Percentiles rank a stretch among this genome's conserved stretches.
Evolutionary conservation across 805 yeast genomes (phyloP).

Genomic region (Saccharomycopsis olivae): DNA sequence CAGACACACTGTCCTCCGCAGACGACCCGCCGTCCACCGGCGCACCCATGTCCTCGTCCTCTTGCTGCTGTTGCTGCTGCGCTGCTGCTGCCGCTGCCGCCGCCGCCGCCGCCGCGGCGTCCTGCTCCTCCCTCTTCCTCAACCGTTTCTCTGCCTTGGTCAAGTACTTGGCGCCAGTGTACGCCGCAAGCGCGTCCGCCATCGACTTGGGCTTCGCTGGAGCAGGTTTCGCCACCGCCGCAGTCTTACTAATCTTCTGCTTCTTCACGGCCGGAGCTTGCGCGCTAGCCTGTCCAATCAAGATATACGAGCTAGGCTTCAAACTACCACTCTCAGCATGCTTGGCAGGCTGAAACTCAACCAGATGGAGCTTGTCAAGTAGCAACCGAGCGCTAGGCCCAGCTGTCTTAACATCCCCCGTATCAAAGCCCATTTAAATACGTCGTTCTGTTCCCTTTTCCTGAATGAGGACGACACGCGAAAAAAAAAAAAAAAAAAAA

Average conservation of each 20-base stretch:
- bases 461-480: no score
- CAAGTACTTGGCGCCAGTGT: conserved; percentile 43
- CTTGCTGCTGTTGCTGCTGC: background rate
- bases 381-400: no score
- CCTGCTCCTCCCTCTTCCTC: conserved; percentile 21
- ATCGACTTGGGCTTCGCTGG: conserved; percentile 27
- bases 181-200: conserved; percentile 51
- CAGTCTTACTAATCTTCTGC: background rate
- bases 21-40: conserved; percentile 4
- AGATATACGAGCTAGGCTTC: conserved; percentile 15
- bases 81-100: background rate
- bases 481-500: no score
- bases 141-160: conserved; percentile 34
- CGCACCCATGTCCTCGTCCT: background rate
- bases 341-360: conserved; percentile 10
- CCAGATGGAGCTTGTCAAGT: conserved; percentile 14
- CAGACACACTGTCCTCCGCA: conserved; percentile 2
- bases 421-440: no score
- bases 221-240: background rate
- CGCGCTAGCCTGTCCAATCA: conserved; percentile 2
- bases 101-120: background rate
- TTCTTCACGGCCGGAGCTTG: background rate
- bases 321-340: conserved; percentile 10
- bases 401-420: no score
- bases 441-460: no score